Evolutionary conservation across 2,329 filamentous ascomycete genomes (phyloP).

Genomic region (Bipolaris zeicola): DNA sequence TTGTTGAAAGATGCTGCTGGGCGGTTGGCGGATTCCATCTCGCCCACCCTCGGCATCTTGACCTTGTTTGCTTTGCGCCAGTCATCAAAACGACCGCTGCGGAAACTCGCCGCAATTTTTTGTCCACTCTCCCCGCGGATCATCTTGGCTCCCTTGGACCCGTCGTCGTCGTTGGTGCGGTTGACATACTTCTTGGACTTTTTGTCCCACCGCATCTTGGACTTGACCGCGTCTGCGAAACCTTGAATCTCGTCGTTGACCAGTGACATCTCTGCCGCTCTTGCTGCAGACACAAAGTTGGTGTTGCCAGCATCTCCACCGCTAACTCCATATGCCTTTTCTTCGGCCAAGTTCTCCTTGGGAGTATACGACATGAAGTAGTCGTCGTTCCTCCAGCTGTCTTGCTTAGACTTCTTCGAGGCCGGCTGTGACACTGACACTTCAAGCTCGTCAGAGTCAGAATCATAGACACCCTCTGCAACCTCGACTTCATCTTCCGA

Average conservation of each 20-base stretch:
- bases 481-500: constrained; percentile 46
- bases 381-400: constrained; percentile 79
- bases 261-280: constrained; percentile 88
- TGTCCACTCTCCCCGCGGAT: constrained; percentile 89
- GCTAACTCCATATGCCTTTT: constrained; percentile 91
- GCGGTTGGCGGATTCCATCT: constrained; percentile 64
- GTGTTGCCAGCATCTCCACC: constrained; percentile 66
- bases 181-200: constrained; percentile 95
- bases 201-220: constrained; percentile 93
- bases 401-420: constrained; percentile 35
- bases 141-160: constrained; percentile 73
- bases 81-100: constrained; percentile 88
- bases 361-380: constrained; percentile 98
- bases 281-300: constrained; percentile 88
- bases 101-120: constrained; percentile 94
- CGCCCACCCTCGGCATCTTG: constrained; percentile 80
- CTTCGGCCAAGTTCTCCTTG: constrained; percentile 80
- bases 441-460: constrained; percentile 61
- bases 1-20: constrained; percentile 34
- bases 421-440: constrained; percentile 53
- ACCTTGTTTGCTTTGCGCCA: constrained; percentile 90
- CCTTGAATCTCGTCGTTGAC: constrained; percentile 84
- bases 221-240: constrained; percentile 76
- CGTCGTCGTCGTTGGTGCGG: constrained; percentile 91
- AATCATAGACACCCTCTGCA: constrained; percentile 45